A percentile compares a stretch with the other conserved stretches of the same genome.
These are phyloP conservation scores for Monosporascus sp. DNA, from an alignment of 2,329 filamentous ascomycete species.

Conservation along the genomic window DNA sequence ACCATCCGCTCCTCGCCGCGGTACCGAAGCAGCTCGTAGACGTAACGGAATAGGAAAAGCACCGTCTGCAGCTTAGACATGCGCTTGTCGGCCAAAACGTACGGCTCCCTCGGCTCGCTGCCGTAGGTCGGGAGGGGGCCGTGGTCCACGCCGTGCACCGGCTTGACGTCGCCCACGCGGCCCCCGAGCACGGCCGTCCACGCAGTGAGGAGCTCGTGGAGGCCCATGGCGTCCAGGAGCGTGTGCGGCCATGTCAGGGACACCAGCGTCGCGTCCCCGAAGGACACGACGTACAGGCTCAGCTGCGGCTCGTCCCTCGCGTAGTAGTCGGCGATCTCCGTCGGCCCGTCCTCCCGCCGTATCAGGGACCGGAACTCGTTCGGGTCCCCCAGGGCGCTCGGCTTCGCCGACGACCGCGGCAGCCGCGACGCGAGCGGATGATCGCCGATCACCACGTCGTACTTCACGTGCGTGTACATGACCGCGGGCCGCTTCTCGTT, in stretches of 20 bases:
- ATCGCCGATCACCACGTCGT: slow-evolving; percentile 32
- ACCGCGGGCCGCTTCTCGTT: slow-evolving; percentile 35
- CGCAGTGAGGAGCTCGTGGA: slow-evolving; percentile 33
- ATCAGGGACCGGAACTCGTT: slow-evolving; percentile 21
- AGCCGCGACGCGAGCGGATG: slow-evolving; percentile 36
- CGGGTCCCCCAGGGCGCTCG: slow-evolving; percentile 24
- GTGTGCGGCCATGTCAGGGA: slow-evolving; percentile 42
- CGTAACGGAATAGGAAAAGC: slow-evolving; percentile 5
- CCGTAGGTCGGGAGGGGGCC: slow-evolving; percentile 28
- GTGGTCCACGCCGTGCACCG: slow-evolving; percentile 26
- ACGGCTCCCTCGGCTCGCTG: slow-evolving; percentile 3
- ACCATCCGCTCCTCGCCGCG: slow-evolving; percentile 29
- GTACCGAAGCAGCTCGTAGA: slow-evolving; percentile 18
- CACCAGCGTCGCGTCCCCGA: slow-evolving; percentile 45
- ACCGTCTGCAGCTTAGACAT: slow-evolving; percentile 2
- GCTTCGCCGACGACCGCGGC: slow-evolving; percentile 24
- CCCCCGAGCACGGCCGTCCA: slow-evolving; percentile 43
- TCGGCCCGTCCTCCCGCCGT: slow-evolving; percentile 19
- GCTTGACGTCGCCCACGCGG: slow-evolving; percentile 33
- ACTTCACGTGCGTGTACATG: slow-evolving; percentile 31
- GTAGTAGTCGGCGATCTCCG: slow-evolving; percentile 34
- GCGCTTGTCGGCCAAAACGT: not conserved
- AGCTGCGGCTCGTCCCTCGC: slow-evolving; percentile 39
- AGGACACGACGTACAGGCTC: slow-evolving; percentile 41
- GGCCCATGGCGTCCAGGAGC: slow-evolving; percentile 41